Base-by-base conservation (phyloP, 192 early-diverging fungal species). In the Neocallimastix lanati region DNA sequence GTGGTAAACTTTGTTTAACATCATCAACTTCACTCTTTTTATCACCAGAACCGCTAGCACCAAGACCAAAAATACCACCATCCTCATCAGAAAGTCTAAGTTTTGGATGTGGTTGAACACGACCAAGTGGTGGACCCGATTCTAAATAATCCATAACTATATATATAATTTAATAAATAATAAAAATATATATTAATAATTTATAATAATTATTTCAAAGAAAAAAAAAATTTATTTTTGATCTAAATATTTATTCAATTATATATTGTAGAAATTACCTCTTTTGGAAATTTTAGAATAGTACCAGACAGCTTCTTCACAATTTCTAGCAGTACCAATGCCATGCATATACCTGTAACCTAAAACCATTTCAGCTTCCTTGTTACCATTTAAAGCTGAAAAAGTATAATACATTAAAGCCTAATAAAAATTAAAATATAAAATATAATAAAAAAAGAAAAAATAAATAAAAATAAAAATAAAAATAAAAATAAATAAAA, bases 61-160 rank as follows among this genome's bases (percentile, higher is more conserved):
- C 93, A 79, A 91, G 88, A 11, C 97, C 96, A 83, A 93, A 99
- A 0, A 93, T 87, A 25, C 97, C 96, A 33, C 94, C 95, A 76
- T 91, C 85, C 2, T 90, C 85, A 77, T 95, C 94, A 12, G 92
- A 87, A 78, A 99, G 84, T 30, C 92, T 86, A 37, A 88, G 83
- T 79, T 92, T 92, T 15, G 86, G 79, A 25, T 86, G 85, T 13
- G 94, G 94, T 83, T 93, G 83, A 13, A 86, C 84, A 12, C 86
- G 93, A 18, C 97, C 97, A 29, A 91, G 88, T 25, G 94, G 94
- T n/a, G 94, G 95, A 0, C 95, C 96, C 12, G 86, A 83, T 16
- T 84, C 79, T 79, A 86, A 95, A 81, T 89, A 84, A 28, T 87
- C 83, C 28, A 96, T 86, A 0, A 88, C 94, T 93, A n/a, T n/a